These are phyloP conservation scores for Perilla frutescens DNA, from an alignment of 257 asterid genomes.

Conservation along the genomic window DNA sequence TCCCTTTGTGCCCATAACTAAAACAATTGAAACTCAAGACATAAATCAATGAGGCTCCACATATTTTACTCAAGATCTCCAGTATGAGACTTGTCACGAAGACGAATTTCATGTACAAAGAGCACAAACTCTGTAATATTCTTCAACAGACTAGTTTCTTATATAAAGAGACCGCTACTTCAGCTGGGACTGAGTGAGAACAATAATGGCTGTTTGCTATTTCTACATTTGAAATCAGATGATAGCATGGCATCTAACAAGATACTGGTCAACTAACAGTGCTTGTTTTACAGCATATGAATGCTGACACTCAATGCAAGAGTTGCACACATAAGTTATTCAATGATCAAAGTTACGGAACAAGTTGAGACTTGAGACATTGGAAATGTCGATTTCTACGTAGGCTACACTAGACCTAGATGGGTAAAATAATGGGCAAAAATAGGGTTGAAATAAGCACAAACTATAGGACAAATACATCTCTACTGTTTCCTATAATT, in stretches of 20 bases:
- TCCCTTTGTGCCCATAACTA: neutral
- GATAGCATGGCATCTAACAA: constrained; percentile 15
- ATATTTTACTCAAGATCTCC: neutral
- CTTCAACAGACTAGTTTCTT: neutral
- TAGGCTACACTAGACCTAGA: neutral
- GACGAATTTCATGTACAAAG: constrained; percentile 25
- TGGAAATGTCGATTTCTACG: neutral
- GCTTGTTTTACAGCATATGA: neutral
- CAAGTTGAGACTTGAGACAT: neutral
- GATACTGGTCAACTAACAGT: constrained; percentile 4
- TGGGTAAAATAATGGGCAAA: neutral
- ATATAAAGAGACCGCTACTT: neutral
- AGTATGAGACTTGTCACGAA: constrained; percentile 2
- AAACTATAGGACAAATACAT: neutral
- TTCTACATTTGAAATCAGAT: constrained; percentile 16
- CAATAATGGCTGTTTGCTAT: neutral
- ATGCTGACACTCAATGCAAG: neutral
- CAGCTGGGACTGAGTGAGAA: constrained; percentile 11
- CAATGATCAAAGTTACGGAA: neutral
- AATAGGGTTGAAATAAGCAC: neutral
- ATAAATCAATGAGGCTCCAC: neutral
- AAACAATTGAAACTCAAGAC: neutral
- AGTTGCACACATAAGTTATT: neutral
- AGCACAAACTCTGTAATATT: neutral
- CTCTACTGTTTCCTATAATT: neutral